phyloP scores from a whole-genome alignment of 2,329 filamentous ascomycete genomes.

The Annulohypoxylon truncatum region DNA sequence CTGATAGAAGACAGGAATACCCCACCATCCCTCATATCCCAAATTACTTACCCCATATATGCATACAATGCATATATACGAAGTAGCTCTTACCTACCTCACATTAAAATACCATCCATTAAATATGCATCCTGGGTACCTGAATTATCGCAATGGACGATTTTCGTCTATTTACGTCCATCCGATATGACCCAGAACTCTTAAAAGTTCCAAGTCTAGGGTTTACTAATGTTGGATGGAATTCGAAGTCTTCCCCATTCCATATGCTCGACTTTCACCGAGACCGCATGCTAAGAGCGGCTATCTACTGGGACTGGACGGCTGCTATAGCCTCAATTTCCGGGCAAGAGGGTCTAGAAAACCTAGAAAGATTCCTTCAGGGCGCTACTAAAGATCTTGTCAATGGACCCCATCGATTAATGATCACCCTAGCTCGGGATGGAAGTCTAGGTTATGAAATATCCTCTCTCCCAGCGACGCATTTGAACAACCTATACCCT shows the following conservation, averaged over 20 bases:
- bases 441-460: slow-evolving; percentile 60
- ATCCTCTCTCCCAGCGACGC: slow-evolving; percentile 40
- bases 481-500: slow-evolving; percentile 66
- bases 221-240: slow-evolving; percentile 62
- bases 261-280: slow-evolving; percentile 85
- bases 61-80: background rate
- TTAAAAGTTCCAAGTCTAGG: slow-evolving; percentile 54
- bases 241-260: slow-evolving; percentile 69
- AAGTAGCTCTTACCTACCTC: background rate
- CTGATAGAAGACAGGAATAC: slow-evolving; percentile 7
- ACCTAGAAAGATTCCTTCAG: slow-evolving; percentile 56
- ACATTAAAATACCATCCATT: background rate
- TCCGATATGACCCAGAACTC: slow-evolving; percentile 76
- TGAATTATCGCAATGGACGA: slow-evolving; percentile 55
- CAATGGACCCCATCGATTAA: slow-evolving; percentile 60
- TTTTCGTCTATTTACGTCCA: slow-evolving; percentile 75
- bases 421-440: slow-evolving; percentile 63
- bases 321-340: slow-evolving; percentile 58
- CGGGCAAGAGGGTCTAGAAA: slow-evolving; percentile 59
- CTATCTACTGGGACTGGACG: slow-evolving; percentile 66
- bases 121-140: background rate
- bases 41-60: slow-evolving; percentile 5
- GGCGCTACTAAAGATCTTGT: slow-evolving; percentile 43
- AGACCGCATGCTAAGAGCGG: slow-evolving; percentile 78
- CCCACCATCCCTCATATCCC: slow-evolving; percentile 8